Conservation (phyloP, 2,329 filamentous ascomycete species). For the Fusarium aywerte region DNA sequence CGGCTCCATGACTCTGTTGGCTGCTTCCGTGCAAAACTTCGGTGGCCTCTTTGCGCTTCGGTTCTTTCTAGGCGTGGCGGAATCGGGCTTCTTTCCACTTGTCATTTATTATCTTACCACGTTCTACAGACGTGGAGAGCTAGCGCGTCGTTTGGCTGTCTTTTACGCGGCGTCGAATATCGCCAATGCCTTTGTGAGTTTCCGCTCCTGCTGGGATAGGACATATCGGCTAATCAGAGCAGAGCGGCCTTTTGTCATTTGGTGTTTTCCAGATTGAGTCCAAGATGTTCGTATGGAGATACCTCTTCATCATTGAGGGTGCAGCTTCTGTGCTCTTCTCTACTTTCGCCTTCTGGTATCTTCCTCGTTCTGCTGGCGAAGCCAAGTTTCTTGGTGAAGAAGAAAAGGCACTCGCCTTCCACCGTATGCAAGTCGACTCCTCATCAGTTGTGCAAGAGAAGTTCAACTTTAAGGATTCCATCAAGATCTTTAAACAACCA, state of each 20-base stretch:
- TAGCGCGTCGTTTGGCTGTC: slow-evolving; percentile 9
- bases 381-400: slow-evolving; percentile 17
- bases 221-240: accelerated
- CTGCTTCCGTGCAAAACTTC: slow-evolving; percentile 10
- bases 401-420: slow-evolving; percentile 10
- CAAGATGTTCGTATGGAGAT: slow-evolving; percentile 6
- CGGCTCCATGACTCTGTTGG: slow-evolving; percentile 12
- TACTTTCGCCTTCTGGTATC: slow-evolving; percentile 16
- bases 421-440: slow-evolving; percentile 18
- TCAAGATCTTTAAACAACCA: slow-evolving; percentile 21
- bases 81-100: slow-evolving; percentile 13
- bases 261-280: slow-evolving; percentile 19
- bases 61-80: slow-evolving; percentile 13
- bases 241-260: slow-evolving; percentile 13
- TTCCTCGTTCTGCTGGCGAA: background rate
- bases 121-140: slow-evolving; percentile 10
- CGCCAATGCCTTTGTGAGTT: slow-evolving; percentile 15
- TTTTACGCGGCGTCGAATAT: slow-evolving; percentile 19
- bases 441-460: slow-evolving; percentile 20
- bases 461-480: slow-evolving; percentile 13
- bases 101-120: slow-evolving; percentile 22
- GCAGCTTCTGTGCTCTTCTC: slow-evolving; percentile 13
- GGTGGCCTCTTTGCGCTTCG: slow-evolving; percentile 10
- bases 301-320: slow-evolving; percentile 19
- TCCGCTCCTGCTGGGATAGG: accelerated